Evolutionary conservation across 768 basidiomycete genomes (phyloP), one percentile per base, ranked within the genome.

Genomic region (Gymnopilus dilepis): DNA sequence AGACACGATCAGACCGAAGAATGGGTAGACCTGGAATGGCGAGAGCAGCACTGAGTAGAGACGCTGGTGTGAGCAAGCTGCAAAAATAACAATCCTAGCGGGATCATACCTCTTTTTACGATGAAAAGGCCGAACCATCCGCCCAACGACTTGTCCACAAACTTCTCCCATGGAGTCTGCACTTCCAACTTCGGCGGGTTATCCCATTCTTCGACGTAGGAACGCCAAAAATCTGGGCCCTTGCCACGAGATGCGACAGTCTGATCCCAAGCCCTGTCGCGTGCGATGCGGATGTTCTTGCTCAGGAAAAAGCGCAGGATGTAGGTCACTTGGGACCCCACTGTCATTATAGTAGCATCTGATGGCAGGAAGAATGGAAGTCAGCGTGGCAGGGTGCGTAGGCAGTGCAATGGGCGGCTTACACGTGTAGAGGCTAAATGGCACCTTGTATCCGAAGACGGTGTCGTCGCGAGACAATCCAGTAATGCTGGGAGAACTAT

Each of bases 171-270:
- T 59, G 63, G 61, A n/a, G 74, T 67, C 37, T 75, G 69, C 45
- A 62, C 24, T 11, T 74, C 66, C 5, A 83, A 72, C 0, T 66
- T 65, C 0, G 85, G 88, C 0, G 91, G 90, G 2, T 76, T 69
- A 24, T 87, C 82, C 90, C 90, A 92, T 73, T 94, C 93, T 69
- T 95, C 90, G 0, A 91, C 85, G 62, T 93, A 94, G 0, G 87
- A 85, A 60, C 82, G 80, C 93, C 94, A 98, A 77, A 96, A 97
- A 8, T 91, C 87, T 0, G 82, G 77, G 0, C 88, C 87, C 67
- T 97, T 97, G 12, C 89, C 89, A 1, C 95, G 85, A 4, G 94
- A 96, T 6, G 82, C 76, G 28, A 97, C 86, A 0, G 94, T 96
- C 70, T 95, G 89, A 19, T 85, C 88, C 85, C 88, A 93, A 11